phyloP scores from a whole-genome alignment of 2,329 filamentous ascomycete species.

The Aspergillus hiratsukae region DNA sequence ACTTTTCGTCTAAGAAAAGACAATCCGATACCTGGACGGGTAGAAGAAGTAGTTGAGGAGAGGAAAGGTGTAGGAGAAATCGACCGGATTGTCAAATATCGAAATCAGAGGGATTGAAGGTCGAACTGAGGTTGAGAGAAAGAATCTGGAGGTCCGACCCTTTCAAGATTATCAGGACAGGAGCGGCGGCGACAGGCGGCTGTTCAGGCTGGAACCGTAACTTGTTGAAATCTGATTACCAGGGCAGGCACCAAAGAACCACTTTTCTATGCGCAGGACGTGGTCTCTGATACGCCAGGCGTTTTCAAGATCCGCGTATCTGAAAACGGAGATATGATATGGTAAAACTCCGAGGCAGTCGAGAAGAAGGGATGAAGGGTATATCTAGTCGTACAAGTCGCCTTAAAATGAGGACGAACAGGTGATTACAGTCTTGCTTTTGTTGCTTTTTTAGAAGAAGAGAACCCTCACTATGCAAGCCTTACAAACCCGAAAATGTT shows the following conservation, averaged over 20 bases:
- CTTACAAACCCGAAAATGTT: neutral
- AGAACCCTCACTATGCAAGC: neutral
- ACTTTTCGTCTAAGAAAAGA: neutral
- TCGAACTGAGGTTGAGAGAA: conserved; percentile 9
- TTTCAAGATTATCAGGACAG: neutral
- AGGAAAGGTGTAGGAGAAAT: conserved; percentile 7
- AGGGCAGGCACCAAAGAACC: conserved; percentile 5
- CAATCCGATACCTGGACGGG: neutral
- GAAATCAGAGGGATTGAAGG: conserved; percentile 10
- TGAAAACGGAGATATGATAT: conserved; percentile 18
- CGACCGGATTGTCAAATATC: conserved; percentile 1
- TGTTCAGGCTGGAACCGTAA: neutral
- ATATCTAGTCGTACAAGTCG: neutral
- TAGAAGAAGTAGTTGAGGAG: conserved; percentile 4
- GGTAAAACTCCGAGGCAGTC: conserved; percentile 6
- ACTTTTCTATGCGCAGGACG: conserved; percentile 1
- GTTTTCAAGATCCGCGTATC: conserved; percentile 8
- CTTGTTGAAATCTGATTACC: conserved; percentile 4
- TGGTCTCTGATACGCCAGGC: conserved; percentile 7
- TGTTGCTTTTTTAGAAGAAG: conserved; percentile 9
- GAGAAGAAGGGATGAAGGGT: neutral
- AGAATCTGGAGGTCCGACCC: conserved; percentile 12
- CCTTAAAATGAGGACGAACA: neutral
- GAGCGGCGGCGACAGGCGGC: conserved; percentile 9
- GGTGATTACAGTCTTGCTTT: neutral